phyloP scores from a whole-genome alignment of 192 early-diverging fungal genomes.

The Entomortierella parvispora region DNA sequence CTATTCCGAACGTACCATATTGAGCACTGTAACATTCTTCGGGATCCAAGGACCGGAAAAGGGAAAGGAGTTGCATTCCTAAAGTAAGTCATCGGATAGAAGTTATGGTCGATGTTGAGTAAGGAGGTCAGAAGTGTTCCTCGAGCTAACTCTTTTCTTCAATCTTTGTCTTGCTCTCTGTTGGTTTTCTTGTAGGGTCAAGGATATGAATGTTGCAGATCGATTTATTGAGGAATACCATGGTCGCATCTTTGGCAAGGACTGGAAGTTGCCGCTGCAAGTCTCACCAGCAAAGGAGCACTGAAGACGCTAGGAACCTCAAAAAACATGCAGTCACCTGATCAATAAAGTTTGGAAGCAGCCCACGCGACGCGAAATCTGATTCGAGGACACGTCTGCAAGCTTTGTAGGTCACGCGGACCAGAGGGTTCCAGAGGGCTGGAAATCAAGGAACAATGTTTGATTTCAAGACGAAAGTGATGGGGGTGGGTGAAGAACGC shows the following conservation, averaged over 20 bases:
- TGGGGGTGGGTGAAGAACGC: too few species aligned
- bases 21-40: constrained; percentile 26
- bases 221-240: constrained; percentile 46
- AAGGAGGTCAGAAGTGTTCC: too few species aligned
- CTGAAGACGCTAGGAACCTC: not conserved
- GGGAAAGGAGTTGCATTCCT: constrained; percentile 43
- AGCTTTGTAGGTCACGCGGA: too few species aligned
- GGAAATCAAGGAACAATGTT: too few species aligned
- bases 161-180: not conserved
- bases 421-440: too few species aligned
- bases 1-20: constrained; percentile 26
- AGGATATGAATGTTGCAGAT: constrained; percentile 22
- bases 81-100: constrained; percentile 11
- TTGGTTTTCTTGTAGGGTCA: constrained; percentile 16
- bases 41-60: constrained; percentile 27
- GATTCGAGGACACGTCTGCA: too few species aligned
- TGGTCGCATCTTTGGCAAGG: constrained; percentile 36
- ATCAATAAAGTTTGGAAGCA: too few species aligned
- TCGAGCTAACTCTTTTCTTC: not conserved
- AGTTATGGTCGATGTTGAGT: not conserved
- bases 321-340: too few species aligned
- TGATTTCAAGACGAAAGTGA: too few species aligned
- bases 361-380: too few species aligned
- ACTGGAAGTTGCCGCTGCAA: constrained; percentile 42
- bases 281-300: constrained; percentile 36